Evolutionary conservation across 106 monocot genomes (phyloP).

Genomic region (Acorus gramineus): DNA sequence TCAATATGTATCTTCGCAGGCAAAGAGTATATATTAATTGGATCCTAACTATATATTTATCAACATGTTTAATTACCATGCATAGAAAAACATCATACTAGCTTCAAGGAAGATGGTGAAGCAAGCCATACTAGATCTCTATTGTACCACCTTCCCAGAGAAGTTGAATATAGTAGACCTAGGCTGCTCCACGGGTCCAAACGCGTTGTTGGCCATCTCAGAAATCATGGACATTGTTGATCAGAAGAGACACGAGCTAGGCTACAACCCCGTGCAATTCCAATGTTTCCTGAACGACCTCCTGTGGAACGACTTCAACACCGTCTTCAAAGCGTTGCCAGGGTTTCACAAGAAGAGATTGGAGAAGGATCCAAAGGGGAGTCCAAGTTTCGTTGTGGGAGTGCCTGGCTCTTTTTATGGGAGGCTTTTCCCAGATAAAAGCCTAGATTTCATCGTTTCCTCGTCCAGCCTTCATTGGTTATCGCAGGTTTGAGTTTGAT

Average conservation of each 20-base stretch:
- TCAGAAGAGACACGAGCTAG: not conserved
- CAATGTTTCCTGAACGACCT: conserved; percentile 36
- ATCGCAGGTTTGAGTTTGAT: conserved; percentile 28
- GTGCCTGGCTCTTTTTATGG: conserved; percentile 52
- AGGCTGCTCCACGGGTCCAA: conserved; percentile 55
- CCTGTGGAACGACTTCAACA: conserved; percentile 40
- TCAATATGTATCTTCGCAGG: too few species aligned
- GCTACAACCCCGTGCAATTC: conserved; percentile 4
- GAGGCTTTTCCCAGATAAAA: conserved; percentile 27
- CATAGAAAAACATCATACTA: too few species aligned
- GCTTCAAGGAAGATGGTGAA: not conserved
- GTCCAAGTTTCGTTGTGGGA: conserved; percentile 19
- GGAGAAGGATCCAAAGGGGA: not conserved
- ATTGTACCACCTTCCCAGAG: not conserved
- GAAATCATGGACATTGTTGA: conserved; percentile 8
- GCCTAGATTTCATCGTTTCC: conserved; percentile 43
- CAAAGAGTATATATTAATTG: too few species aligned
- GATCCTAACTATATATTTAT: too few species aligned
- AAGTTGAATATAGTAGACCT: conserved; percentile 26
- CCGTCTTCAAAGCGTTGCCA: conserved; percentile 6
- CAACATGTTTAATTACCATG: too few species aligned
- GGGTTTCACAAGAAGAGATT: not conserved
- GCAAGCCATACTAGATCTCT: conserved; percentile 9
- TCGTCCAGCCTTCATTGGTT: conserved; percentile 38
- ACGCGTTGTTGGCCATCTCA: conserved; percentile 22